phyloP scores from a whole-genome alignment of 2,329 filamentous ascomycete species.

The Phyllosticta citriasiana region DNA sequence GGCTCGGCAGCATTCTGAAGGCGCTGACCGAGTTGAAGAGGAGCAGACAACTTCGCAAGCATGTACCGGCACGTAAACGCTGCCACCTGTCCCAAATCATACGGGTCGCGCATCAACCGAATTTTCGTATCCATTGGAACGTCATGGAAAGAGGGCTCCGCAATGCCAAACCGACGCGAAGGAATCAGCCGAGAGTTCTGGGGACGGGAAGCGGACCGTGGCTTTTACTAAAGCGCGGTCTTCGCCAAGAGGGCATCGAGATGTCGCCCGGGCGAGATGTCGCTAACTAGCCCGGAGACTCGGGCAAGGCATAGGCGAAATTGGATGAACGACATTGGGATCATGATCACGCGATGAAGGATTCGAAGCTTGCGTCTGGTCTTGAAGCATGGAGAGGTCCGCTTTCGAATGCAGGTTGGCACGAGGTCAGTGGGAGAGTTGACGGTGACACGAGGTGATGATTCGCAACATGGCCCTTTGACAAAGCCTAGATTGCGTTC shows the following conservation, averaged over 20 bases:
- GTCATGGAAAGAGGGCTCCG: background rate
- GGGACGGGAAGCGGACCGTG: background rate
- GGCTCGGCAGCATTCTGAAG: background rate
- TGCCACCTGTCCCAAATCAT: background rate
- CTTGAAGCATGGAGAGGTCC: background rate
- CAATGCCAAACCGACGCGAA: background rate
- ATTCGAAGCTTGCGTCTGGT: background rate
- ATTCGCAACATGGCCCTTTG: too few relatives aligned
- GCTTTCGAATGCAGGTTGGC: too few relatives aligned
- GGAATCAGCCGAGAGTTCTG: background rate
- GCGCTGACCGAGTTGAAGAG: background rate
- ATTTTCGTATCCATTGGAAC: background rate
- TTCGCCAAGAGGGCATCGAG: background rate
- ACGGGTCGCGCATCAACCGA: background rate
- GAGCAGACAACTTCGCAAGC: background rate
- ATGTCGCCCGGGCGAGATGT: background rate
- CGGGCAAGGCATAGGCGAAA: background rate
- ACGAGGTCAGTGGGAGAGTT: too few relatives aligned
- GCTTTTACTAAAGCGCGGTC: background rate
- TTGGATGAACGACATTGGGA: background rate
- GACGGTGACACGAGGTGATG: too few relatives aligned
- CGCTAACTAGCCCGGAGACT: background rate
- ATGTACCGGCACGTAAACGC: background rate
- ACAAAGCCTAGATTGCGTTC: too few relatives aligned
- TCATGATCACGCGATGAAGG: background rate